A percentile compares a stretch with the other conserved stretches of the same genome.
phyloP scores from a whole-genome alignment of 2,329 filamentous ascomycete genomes.

The Fusarium drepaniforme region DNA sequence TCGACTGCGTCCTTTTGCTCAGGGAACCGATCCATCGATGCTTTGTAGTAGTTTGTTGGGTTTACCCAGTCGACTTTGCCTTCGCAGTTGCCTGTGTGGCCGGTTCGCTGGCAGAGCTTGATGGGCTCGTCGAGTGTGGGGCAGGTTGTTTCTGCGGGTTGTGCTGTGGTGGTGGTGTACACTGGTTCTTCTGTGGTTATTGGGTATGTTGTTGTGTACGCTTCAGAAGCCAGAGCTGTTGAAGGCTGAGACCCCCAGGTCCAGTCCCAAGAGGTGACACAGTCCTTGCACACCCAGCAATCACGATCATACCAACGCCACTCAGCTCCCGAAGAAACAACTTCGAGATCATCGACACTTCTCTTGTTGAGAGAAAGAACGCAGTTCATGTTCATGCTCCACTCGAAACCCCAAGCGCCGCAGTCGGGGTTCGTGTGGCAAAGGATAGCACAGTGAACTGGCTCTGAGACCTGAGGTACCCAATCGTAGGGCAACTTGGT shows the following conservation, averaged over 20 bases:
- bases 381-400: slow-evolving; percentile 6
- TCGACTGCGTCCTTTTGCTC: not conserved
- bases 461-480: not conserved
- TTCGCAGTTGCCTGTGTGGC: not conserved
- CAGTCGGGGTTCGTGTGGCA: slow-evolving; percentile 2
- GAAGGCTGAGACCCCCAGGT: not conserved
- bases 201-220: not conserved
- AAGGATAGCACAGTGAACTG: not conserved
- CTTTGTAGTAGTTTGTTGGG: not conserved
- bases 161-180: not conserved
- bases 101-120: not conserved
- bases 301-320: not conserved
- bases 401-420: slow-evolving; percentile 2
- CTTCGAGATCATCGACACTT: not conserved
- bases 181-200: not conserved
- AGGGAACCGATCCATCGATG: not conserved
- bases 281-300: slow-evolving; percentile 6
- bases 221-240: not conserved
- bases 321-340: not conserved
- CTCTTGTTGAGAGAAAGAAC: not conserved
- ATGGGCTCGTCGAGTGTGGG: not conserved
- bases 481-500: not conserved
- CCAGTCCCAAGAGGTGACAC: slow-evolving; percentile 6
- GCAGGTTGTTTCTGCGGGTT: not conserved
- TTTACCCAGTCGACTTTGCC: not conserved